Percentiles rank a stretch among this genome's conserved stretches.
These are phyloP conservation scores for Aphanoascus verrucosus DNA, from an alignment of 2,329 filamentous ascomycete species.

Conservation along the genomic window DNA sequence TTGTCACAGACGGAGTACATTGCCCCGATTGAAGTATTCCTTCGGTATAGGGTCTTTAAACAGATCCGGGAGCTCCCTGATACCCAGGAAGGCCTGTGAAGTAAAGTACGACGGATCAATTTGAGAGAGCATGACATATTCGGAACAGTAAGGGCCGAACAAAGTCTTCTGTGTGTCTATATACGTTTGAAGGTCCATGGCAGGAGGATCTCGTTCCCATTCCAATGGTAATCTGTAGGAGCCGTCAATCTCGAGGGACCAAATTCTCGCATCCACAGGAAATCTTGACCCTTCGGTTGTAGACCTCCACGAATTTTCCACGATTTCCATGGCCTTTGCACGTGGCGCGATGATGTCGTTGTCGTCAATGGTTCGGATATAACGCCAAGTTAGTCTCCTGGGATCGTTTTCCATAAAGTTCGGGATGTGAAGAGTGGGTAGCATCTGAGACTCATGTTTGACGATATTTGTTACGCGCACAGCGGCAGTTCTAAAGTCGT, in stretches of 20 bases:
- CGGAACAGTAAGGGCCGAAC: not conserved
- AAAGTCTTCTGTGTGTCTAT: not conserved
- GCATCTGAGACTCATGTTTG: not conserved
- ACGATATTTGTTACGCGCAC: not conserved
- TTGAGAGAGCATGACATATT: not conserved
- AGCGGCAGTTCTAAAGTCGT: not conserved
- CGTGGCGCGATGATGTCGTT: not conserved
- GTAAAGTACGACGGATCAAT: not conserved
- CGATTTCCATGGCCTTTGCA: not conserved
- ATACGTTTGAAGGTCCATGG: not conserved
- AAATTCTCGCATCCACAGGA: not conserved
- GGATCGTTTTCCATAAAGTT: not conserved
- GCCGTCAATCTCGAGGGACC: not conserved
- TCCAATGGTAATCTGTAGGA: not conserved
- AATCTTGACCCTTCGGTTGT: constrained; percentile 1
- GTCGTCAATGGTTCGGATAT: not conserved
- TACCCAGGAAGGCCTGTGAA: not conserved
- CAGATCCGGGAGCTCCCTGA: not conserved
- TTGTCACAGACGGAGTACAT: no score
- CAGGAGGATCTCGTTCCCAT: not conserved
- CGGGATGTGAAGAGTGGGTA: not conserved
- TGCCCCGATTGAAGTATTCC: no score
- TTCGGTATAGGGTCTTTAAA: no score
- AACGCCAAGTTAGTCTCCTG: not conserved
- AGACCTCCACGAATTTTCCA: constrained; percentile 6